Evolutionary conservation across 495 filamentous ascomycete genomes (phyloP), one percentile per base, ranked within the genome.

Genomic region (Neurospora africana): DNA sequence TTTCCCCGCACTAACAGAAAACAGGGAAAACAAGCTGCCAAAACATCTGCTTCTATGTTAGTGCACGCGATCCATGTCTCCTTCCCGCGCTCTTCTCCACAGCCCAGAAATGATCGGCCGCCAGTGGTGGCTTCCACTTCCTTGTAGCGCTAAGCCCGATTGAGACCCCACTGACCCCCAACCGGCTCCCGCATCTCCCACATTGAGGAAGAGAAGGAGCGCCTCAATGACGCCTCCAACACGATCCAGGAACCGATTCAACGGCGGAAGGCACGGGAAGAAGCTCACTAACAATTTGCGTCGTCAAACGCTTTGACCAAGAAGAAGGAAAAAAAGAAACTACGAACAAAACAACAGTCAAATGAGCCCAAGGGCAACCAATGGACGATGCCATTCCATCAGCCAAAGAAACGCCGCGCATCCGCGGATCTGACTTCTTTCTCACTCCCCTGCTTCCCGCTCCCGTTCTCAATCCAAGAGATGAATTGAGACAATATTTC

Each of bases 171-270:
- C 7, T 61, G 53, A 61, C 23, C 53, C 53, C 53, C 53, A 61
- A 61, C 21, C 13, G 6, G 6, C 27, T 30, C 23, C 47, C 21
- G 21, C 21, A 58, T 15, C 47, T 58, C 23, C 53, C 53, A 61
- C 53, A 61, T 61, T 61, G 27, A 65, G 27, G 53, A 65, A 33
- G 23, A 30, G 53, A 65, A 30, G 15, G 13, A 61, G 53, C 53
- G 53, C 53, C 53, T 65, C 53, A 58, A 6, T 38, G 13, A 61
- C 53, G 53, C 53, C 53, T 61, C 53, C 53, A 61, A 33, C 23
- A 61, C 53, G 53, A 35, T 65, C 53, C 53, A 65, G 53, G 53
- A 65, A 65, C 53, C 27, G 53, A 65, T 65, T 33, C 53, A 65
- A 65, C 53, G 53, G 53, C 53, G 53, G 53, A 65, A 65, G 53